Percentiles rank a stretch among this genome's conserved stretches.
These are phyloP conservation scores for Chernovozyma aurita DNA, from an alignment of 1,139 yeast species.

Conservation along the genomic window DNA sequence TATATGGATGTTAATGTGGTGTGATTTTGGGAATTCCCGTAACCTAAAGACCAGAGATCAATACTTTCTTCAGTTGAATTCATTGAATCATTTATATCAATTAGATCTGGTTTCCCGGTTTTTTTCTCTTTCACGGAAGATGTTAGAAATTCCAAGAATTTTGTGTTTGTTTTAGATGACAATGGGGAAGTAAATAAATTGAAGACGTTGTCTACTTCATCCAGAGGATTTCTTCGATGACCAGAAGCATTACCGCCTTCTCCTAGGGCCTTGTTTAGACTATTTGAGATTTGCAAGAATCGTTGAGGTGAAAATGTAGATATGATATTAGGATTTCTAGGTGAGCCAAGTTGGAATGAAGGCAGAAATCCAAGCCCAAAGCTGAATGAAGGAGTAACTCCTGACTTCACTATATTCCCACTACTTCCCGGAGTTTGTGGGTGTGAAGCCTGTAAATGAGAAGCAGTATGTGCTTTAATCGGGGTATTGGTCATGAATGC, in stretches of 20 bases:
- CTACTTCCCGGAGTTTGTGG: conserved; percentile 27
- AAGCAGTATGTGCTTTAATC: conserved; percentile 5
- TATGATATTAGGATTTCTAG: conserved; percentile 19
- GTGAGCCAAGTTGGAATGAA: conserved; percentile 38
- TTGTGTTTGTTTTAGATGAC: conserved; percentile 12
- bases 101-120: background rate
- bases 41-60: conserved; percentile 31
- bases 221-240: conserved; percentile 5
- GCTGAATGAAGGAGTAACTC: conserved; percentile 33
- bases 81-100: conserved; percentile 6
- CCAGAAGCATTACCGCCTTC: conserved; percentile 2
- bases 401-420: conserved; percentile 8
- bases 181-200: conserved; percentile 21
- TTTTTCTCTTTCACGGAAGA: conserved; percentile 9
- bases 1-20: conserved; percentile 27
- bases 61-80: conserved; percentile 13
- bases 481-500: conserved; percentile 6
- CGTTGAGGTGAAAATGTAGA: conserved; percentile 35
- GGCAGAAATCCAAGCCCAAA: conserved; percentile 45
- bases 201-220: conserved; percentile 8
- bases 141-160: conserved; percentile 20
- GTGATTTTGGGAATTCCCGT: conserved; percentile 17
- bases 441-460: conserved; percentile 9
- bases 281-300: conserved; percentile 25
- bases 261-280: conserved; percentile 13